Base-by-base conservation (phyloP, 768 basidiomycete species). In the Tricholoma sp. region DNA sequence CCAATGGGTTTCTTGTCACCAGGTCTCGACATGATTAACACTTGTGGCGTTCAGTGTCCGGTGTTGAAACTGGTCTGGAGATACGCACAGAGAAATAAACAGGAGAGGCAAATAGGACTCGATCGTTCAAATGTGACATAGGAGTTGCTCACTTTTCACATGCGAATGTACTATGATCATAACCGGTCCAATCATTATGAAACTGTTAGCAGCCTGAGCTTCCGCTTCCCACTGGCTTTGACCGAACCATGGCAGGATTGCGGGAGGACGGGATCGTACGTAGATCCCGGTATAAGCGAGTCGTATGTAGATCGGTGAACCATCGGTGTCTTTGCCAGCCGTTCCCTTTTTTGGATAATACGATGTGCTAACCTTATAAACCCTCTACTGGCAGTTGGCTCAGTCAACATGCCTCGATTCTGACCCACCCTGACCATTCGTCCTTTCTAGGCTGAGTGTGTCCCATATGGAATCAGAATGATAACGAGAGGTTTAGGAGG, bases 1-100 rank as follows among this genome's bases (percentile, higher is more conserved):
- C 87, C 85, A 9, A 92, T 86, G 17, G 88, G 86, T 66, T 87
- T 89, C 76, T 85, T 89, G 69, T 80, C 82, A 37, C 72, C 68
- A 57, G 74, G 76, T 62, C 80, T 74, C 58, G 84, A 77, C 83
- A 85, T 85, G 57, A 58, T 42, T 55, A 44, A 55, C 59, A 29
- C 4, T 20, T 17, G 12, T 1, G 6, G 44, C 28, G 44, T 49
- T 15, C 45, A 7, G 15, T 49, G 24, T 10, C 15, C 6, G 4
- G n/a, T 7, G 12, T 47, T 28, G 45, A 7, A 11, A n/a, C 18
- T 48, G 9, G 31, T 48, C 45, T 12, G 44, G 10, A 28, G 11
- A 17, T 28, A 13, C 44, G 47, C n/a, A 15, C n/a, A 32, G 8
- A 0, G 31, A 49, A 31, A 44, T 17, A 9, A 12, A 8, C 24